Conservation (phyloP, 768 basidiomycete species). For the Leccinum aurantiacum region DNA sequence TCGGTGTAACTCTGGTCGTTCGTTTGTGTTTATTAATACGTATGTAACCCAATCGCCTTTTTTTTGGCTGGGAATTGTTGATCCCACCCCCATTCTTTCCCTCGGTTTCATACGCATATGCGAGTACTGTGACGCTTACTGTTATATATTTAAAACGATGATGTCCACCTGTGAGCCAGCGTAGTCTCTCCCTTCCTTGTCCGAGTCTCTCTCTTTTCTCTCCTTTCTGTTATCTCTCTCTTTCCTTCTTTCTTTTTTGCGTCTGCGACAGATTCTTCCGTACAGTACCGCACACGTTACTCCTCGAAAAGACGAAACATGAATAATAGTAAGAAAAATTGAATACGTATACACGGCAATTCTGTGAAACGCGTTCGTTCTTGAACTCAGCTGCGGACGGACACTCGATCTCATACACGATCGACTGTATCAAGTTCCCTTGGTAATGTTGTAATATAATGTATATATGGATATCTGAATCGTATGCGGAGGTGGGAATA, state of each 20-base stretch:
- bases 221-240: background rate
- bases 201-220: background rate
- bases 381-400: background rate
- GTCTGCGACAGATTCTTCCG: background rate
- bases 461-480: background rate
- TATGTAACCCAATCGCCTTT: background rate
- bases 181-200: background rate
- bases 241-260: background rate
- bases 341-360: background rate
- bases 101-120: background rate
- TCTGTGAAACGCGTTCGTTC: background rate
- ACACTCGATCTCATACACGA: background rate
- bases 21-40: slow-evolving; percentile 3
- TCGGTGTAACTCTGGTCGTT: slow-evolving; percentile 5
- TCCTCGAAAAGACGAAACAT: background rate
- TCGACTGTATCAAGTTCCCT: background rate
- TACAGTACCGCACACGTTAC: background rate
- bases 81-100: background rate
- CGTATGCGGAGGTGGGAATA: background rate
- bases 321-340: background rate
- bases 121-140: background rate
- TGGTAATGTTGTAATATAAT: background rate
- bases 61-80: background rate
- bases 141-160: background rate
- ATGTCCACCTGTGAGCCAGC: background rate